These are phyloP conservation scores for Eragrostis tef DNA, from an alignment of 202 grass and related monocot genomes.

Conservation along the genomic window DNA sequence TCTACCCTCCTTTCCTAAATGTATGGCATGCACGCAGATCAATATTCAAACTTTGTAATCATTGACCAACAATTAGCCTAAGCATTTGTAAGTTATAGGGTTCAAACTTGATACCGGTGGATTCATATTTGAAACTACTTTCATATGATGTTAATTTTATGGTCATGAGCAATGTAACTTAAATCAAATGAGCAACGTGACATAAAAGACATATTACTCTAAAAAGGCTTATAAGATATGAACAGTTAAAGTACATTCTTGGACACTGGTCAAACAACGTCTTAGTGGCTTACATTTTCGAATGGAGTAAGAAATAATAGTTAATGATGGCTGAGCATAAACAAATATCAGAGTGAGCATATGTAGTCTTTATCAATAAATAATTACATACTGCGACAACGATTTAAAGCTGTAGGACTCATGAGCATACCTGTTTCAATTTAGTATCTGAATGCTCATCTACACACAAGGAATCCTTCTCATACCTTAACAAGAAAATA, in stretches of 20 bases:
- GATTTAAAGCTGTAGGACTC: not conserved
- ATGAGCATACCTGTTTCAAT: constrained; percentile 59
- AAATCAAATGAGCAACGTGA: not conserved
- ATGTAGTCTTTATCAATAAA: not conserved
- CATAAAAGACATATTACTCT: not conserved
- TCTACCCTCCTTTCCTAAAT: not conserved
- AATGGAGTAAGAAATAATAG: not conserved
- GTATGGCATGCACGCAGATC: not conserved
- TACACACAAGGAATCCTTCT: constrained; percentile 51
- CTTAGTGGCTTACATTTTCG: not conserved
- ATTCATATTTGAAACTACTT: not conserved
- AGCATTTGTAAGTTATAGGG: not conserved
- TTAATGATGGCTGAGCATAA: not conserved
- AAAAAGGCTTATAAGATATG: not conserved
- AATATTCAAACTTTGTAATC: not conserved
- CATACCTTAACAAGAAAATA: constrained; percentile 42
- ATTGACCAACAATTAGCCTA: not conserved
- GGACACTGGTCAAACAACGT: not conserved
- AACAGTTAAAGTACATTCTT: not conserved
- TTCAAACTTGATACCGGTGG: not conserved
- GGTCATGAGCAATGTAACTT: not conserved
- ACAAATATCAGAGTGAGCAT: not conserved
- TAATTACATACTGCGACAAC: not conserved
- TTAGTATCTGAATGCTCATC: constrained; percentile 55
- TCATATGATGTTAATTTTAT: not conserved